Conservation (phyloP, 768 basidiomycete species). For the Rhodotorula kratochvilovae region DNA sequence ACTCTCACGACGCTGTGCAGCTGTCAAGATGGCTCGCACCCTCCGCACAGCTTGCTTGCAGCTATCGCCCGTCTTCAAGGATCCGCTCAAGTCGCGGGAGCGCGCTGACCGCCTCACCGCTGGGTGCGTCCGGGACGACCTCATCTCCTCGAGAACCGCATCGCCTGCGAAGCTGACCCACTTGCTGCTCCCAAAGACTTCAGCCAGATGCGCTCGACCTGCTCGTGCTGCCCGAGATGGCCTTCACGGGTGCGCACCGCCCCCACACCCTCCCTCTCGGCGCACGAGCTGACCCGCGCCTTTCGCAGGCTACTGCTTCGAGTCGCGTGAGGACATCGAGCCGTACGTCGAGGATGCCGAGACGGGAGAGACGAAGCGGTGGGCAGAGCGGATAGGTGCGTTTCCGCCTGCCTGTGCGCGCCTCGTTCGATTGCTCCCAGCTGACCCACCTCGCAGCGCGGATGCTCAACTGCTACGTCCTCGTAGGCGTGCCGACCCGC, state of each 20-base stretch:
- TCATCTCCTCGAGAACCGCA: no score
- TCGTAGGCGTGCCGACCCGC: slow-evolving; percentile 17
- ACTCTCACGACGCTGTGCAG: no score
- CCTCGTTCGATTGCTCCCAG: no score
- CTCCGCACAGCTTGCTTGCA: slow-evolving; percentile 19
- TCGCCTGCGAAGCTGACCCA: background rate
- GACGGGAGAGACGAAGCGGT: slow-evolving; percentile 8
- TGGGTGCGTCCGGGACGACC: no score
- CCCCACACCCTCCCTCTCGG: background rate
- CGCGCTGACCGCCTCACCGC: slow-evolving; percentile 1
- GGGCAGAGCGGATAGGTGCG: slow-evolving; percentile 37
- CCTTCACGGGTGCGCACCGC: slow-evolving; percentile 27
- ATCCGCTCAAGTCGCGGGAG: background rate
- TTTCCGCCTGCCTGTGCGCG: no score
- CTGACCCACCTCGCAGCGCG: background rate
- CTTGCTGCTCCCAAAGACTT: background rate
- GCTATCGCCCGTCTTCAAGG: slow-evolving; percentile 24
- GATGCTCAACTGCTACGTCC: slow-evolving; percentile 32
- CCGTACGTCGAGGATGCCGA: slow-evolving; percentile 26
- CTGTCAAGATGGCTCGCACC: background rate
- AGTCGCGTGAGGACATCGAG: slow-evolving; percentile 23
- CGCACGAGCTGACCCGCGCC: background rate
- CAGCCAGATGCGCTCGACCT: slow-evolving; percentile 24
- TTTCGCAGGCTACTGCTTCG: slow-evolving; percentile 40
- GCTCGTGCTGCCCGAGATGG: slow-evolving; percentile 42